These are phyloP conservation scores for Calonectria ilicicola DNA, from an alignment of 2,329 filamentous ascomycete genomes.

Conservation along the genomic window DNA sequence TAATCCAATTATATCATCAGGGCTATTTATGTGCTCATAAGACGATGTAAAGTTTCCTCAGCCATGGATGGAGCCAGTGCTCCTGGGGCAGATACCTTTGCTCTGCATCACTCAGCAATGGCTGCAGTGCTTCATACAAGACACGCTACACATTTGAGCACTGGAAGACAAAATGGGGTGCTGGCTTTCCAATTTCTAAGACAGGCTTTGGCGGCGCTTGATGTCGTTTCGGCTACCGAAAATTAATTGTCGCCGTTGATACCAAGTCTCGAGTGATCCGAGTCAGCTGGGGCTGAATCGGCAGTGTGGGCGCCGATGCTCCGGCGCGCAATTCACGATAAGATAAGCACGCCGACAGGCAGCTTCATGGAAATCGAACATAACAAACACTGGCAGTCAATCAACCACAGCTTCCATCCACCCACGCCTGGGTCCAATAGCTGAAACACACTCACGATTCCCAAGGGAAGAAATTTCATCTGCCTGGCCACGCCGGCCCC, in stretches of 20 bases:
- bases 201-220: background rate
- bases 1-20: background rate
- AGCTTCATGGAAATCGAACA: slow-evolving; percentile 4
- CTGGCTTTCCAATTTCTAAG: background rate
- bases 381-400: background rate
- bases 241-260: background rate
- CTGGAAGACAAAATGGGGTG: background rate
- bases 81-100: too few relatives aligned
- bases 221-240: background rate
- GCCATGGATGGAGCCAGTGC: background rate
- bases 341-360: background rate
- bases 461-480: background rate
- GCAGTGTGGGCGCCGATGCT: slow-evolving; percentile 12
- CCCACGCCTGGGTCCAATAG: background rate
- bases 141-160: background rate
- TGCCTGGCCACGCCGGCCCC: background rate
- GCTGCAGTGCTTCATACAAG: too few relatives aligned
- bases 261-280: background rate
- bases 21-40: background rate
- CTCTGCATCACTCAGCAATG: background rate
- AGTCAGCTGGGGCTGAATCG: background rate
- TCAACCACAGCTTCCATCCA: background rate
- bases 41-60: background rate
- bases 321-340: slow-evolving; percentile 13
- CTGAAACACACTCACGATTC: background rate